Evolutionary conservation across 768 basidiomycete species (phyloP).

Genomic region (Lepiota venenata): DNA sequence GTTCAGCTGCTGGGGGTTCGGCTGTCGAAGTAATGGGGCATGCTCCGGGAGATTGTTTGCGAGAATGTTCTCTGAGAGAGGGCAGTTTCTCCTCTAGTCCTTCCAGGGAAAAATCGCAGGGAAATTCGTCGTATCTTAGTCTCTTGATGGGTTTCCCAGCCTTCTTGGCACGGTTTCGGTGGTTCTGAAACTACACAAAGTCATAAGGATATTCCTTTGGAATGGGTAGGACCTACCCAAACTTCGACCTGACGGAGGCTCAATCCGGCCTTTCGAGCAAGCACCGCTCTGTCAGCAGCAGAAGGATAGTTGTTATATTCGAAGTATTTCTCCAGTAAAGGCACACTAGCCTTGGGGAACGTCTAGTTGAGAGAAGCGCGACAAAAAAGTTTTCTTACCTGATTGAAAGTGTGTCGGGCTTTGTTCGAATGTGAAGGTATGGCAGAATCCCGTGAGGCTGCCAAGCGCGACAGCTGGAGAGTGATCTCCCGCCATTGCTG

Average conservation of each 20-base stretch:
- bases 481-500: too few species aligned
- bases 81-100: conserved; percentile 2
- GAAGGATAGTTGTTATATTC: conserved; percentile 45
- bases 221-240: conserved; percentile 36
- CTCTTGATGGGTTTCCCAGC: conserved; percentile 18
- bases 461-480: too few species aligned
- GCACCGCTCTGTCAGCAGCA: conserved; percentile 28
- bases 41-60: neutral
- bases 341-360: too few species aligned
- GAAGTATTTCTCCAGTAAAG: conserved; percentile 41
- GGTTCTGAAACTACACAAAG: conserved; percentile 48
- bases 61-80: neutral
- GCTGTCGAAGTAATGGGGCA: neutral
- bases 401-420: too few species aligned
- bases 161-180: conserved; percentile 36
- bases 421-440: too few species aligned
- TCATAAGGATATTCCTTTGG: neutral
- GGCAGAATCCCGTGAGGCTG: too few species aligned
- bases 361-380: too few species aligned
- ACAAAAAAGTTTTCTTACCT: too few species aligned
- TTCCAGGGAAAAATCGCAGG: conserved; percentile 15
- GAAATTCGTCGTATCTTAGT: neutral
- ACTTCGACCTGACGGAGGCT: conserved; percentile 46
- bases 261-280: conserved; percentile 45
- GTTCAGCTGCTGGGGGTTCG: neutral